A percentile compares a stretch with the other conserved stretches of the same genome.
Evolutionary conservation across 2,329 filamentous ascomycete genomes (phyloP).

Genomic region (Neofusicoccum sp.): DNA sequence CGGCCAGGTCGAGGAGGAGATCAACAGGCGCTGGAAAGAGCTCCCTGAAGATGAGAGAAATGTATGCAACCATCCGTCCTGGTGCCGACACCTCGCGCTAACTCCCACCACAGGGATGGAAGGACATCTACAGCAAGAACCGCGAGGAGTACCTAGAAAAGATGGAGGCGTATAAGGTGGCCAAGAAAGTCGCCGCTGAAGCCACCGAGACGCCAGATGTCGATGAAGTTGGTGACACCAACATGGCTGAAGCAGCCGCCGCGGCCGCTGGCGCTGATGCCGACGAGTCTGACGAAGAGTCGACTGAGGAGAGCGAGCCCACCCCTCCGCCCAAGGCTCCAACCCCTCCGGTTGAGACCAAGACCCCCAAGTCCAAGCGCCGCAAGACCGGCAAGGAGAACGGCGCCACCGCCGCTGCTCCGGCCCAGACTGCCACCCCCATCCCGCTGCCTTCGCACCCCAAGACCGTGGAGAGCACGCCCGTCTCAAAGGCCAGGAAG

Average conservation of each 20-base stretch:
- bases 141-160: constrained; percentile 3
- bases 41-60: constrained; percentile 73
- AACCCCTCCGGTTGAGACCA: constrained; percentile 10
- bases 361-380: constrained; percentile 19
- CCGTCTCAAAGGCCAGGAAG: background rate
- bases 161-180: constrained; percentile 12
- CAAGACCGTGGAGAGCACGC: constrained; percentile 5
- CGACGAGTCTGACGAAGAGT: background rate
- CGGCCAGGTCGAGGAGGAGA: constrained; percentile 72
- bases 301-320: constrained; percentile 3
- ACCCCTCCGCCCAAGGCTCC: constrained; percentile 16
- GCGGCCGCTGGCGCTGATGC: background rate
- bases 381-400: constrained; percentile 19
- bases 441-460: constrained; percentile 11
- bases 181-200: background rate
- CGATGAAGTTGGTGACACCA: background rate
- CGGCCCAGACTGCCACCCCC: constrained; percentile 6
- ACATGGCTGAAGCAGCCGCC: constrained; percentile 8
- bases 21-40: constrained; percentile 78
- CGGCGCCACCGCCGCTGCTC: constrained; percentile 2
- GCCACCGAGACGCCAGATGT: background rate
- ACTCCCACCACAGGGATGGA: constrained; percentile 4
- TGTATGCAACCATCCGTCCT: constrained; percentile 41
- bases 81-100: background rate
- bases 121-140: constrained; percentile 8